Evolutionary conservation across 2,329 filamentous ascomycete genomes (phyloP), one percentile per base, ranked within the genome.

Genomic region (Alternaria dauci): DNA sequence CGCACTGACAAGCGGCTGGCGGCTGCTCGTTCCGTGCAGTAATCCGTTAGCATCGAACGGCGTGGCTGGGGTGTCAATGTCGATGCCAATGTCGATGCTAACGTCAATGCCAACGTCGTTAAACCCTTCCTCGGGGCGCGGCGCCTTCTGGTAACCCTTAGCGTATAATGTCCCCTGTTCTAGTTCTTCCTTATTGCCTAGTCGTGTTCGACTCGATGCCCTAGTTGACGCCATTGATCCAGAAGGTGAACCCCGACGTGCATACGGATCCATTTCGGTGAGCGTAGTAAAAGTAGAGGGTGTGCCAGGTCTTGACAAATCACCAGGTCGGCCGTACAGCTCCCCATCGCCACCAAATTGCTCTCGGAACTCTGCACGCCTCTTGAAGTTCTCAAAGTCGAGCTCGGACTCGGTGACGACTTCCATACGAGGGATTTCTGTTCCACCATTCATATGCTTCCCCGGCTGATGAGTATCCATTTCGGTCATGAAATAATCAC

Each of bases 351-450:
- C 93, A 18, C 93, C 93, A 68, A 93, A 92, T 52, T 95, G 90
- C 16, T 93, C 90, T 0, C 89, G 88, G 79, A 97, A 97, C 70
- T 97, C 94, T 2, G 91, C 86, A 5, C 92, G 87, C 76, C 96
- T 91, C 81, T 96, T 97, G 84, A 90, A 97, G 78, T 92, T 93
- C 61, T 92, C 89, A 75, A 96, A 97, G 76, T 96, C 93, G 71
- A 97, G 89, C 41, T 93, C 88, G 51, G 87, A 85, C 72, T 98
- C 94, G 0, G 91, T 88, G 0, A 98, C 93, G 54, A 96, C 86
- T 79, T 98, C 94, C 76, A 97, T 96, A 1, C 91, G 91, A 9
- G 78, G 78, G 16, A 74, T 52, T 23, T 53, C 47, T 23, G 34
- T 12, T 5, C 20, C n/a, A 25, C 28, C 12, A 55, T 58, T 5